These are phyloP conservation scores for Tricladium varicosporioides DNA, from an alignment of 2,329 filamentous ascomycete species.

Conservation along the genomic window DNA sequence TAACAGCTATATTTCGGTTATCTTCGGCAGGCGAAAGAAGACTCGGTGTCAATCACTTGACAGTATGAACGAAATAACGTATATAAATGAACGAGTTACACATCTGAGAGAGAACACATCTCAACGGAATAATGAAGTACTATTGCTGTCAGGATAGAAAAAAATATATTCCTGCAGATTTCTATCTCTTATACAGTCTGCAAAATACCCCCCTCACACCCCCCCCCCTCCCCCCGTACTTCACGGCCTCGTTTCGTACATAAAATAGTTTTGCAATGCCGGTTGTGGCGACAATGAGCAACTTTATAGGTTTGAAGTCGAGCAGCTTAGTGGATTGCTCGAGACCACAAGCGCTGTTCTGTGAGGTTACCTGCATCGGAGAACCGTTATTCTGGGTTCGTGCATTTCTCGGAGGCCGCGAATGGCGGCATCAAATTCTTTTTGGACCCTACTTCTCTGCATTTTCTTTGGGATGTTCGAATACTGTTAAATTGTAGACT, in stretches of 20 bases:
- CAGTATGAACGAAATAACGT: too few relatives aligned
- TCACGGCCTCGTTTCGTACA: conserved; percentile 38
- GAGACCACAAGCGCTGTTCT: conserved; percentile 46
- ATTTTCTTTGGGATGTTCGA: conserved; percentile 39
- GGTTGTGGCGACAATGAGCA: conserved; percentile 41
- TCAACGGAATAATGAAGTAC: too few relatives aligned
- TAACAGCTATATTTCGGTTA: too few relatives aligned
- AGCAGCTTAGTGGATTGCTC: conserved; percentile 43
- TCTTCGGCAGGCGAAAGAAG: too few relatives aligned
- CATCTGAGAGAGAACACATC: too few relatives aligned
- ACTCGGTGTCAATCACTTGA: too few relatives aligned
- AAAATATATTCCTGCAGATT: too few relatives aligned
- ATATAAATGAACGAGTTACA: too few relatives aligned
- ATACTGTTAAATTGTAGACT: conserved; percentile 31
- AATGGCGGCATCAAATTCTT: conserved; percentile 41
- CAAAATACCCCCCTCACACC: conserved; percentile 39
- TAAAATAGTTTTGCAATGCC: conserved; percentile 40
- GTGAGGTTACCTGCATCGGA: conserved; percentile 44
- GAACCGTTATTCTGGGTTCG: conserved; percentile 40
- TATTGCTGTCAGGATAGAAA: too few relatives aligned
- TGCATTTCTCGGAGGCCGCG: conserved; percentile 43
- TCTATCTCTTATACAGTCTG: too few relatives aligned
- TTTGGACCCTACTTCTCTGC: conserved; percentile 43
- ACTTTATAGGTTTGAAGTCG: conserved; percentile 42
- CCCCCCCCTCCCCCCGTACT: too few relatives aligned